phyloP scores from a whole-genome alignment of 2,329 filamentous ascomycete species.

The Pyricularia pennisetigena region DNA sequence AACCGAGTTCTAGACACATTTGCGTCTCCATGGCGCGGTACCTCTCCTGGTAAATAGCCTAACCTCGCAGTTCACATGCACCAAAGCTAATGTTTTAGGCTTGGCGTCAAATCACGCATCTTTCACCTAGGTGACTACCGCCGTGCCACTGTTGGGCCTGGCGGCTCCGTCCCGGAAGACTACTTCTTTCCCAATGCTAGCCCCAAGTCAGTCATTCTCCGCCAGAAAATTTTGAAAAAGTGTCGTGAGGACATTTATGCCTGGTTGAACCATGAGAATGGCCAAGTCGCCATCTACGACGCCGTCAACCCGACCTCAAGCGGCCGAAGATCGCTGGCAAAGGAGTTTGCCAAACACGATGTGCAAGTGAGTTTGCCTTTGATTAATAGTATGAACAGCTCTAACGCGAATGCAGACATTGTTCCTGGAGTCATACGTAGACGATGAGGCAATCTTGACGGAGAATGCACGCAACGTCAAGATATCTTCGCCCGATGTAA shows the following conservation, averaged over 20 bases:
- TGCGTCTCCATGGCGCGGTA: conserved; percentile 93
- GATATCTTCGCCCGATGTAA: conserved; percentile 88
- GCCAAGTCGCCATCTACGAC: conserved; percentile 97
- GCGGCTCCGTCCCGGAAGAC: conserved; percentile 81
- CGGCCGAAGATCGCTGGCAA: conserved; percentile 75
- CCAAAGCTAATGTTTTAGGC: conserved; percentile 34
- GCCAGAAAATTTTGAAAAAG: conserved; percentile 96
- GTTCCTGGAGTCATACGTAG: conserved; percentile 93
- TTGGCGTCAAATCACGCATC: conserved; percentile 95
- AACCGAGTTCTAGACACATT: conserved; percentile 56
- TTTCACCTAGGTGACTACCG: conserved; percentile 97
- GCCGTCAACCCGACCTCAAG: conserved; percentile 86
- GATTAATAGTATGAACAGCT: neutral
- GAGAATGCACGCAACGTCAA: conserved; percentile 97
- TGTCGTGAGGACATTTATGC: conserved; percentile 95
- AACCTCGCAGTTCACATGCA: neutral
- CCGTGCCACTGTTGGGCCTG: conserved; percentile 72
- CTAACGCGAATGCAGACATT: conserved; percentile 51
- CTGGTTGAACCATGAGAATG: conserved; percentile 94
- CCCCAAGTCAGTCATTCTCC: conserved; percentile 80
- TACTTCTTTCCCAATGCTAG: conserved; percentile 97
- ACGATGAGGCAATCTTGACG: conserved; percentile 85
- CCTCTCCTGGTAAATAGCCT: conserved; percentile 61
- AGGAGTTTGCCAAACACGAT: conserved; percentile 96
- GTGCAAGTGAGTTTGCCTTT: conserved; percentile 54